Evolutionary conservation across 2,329 filamentous ascomycete genomes (phyloP).

Genomic region (Colletotrichum godetiae): DNA sequence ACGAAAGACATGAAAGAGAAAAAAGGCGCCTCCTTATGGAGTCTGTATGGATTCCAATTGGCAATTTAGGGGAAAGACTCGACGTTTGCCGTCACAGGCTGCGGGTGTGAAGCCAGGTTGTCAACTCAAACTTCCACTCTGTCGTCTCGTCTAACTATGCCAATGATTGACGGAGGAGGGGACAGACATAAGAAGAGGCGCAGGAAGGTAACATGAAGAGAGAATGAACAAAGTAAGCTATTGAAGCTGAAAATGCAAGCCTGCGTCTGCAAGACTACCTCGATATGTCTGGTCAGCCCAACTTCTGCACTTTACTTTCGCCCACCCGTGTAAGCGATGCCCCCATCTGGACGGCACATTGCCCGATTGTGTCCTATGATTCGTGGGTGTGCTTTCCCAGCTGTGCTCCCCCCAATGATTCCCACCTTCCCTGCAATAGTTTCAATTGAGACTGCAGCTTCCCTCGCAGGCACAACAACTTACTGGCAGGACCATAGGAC

Average conservation of each 20-base stretch:
- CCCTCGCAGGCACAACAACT: neutral
- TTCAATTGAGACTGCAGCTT: neutral
- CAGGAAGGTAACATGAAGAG: neutral
- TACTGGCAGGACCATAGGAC: neutral
- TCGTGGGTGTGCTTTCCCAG: constrained; percentile 6
- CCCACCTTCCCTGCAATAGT: neutral
- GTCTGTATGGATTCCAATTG: neutral
- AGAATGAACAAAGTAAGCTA: neutral
- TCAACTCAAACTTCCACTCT: neutral
- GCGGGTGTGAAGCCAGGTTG: constrained; percentile 1
- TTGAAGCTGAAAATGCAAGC: neutral
- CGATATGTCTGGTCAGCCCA: neutral
- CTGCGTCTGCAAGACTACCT: neutral
- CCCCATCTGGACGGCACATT: constrained; percentile 24
- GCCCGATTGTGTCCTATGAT: constrained; percentile 9
- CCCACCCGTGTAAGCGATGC: neutral
- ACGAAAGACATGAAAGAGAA: neutral
- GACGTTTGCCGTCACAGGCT: constrained; percentile 29
- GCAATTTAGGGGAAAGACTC: constrained; percentile 2
- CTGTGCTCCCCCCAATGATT: neutral
- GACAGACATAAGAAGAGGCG: neutral
- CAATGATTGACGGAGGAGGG: neutral
- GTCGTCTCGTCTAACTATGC: neutral
- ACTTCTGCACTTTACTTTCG: neutral
- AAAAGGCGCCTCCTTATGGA: neutral